Evolutionary conservation across 2,329 filamentous ascomycete species (phyloP), one percentile per base, ranked within the genome.

Genomic region (Exophiala sideris): DNA sequence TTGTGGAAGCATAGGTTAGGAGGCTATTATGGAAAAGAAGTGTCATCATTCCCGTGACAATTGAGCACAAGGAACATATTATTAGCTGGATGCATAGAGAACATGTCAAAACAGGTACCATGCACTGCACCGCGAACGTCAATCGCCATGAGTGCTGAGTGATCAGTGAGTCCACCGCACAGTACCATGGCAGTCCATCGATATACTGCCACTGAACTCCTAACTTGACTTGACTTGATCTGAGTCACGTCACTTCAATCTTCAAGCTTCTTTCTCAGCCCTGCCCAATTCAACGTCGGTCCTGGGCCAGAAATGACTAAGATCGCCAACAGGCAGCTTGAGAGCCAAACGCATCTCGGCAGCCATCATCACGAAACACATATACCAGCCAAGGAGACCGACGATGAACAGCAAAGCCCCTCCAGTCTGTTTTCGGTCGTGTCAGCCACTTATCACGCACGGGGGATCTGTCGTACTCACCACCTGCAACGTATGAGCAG

Each of bases 281-380:
- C 44, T 42, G 8, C 54, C 57, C 57, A 60, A 57, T 41, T 60
- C 57, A 21, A 60, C 21, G 32, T 60, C 57, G n/a, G 57, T 60
- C 34, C 40, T 54, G 14, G 57, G 57, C 60, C 60, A 62, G 54
- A 56, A 62, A 36, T 55, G 58, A 34, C 58, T 61, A 16, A 62
- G 56, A 52, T 62, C 60, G 32, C 58, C 60, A 14, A 62, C 60
- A 5, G 60, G 60, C 14, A 62, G 52, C 34, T 36, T 59, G 47
- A 61, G 48, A 34, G 60, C 50, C 11, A 61, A 32, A n/a, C 58
- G 52, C 58, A 62, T 61, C 36, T 61, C 60, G 4, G 60, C 60
- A 1, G 60, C 60, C 60, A 62, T 62, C 57, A 62, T 62, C 16
- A 62, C 60, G 34, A 62, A 61, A 12, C 51, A 61, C 58, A 62